Evolutionary conservation across 2,329 filamentous ascomycete genomes (phyloP), one percentile per base, ranked within the genome.

Genomic region (Fragosphaeria purpurea): DNA sequence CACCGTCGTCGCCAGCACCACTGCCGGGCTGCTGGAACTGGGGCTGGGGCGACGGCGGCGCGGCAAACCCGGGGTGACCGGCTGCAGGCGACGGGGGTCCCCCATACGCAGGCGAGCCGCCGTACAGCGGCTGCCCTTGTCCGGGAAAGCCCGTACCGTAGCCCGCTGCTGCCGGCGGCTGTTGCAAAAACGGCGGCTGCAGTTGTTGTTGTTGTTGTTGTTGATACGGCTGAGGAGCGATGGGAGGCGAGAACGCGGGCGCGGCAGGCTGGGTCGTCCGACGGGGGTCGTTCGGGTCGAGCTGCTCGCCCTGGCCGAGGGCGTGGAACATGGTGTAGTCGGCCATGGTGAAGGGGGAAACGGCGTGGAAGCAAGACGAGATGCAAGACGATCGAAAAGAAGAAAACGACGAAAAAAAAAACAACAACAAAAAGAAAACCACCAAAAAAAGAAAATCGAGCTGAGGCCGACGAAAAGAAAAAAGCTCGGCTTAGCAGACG

Each of bases 191-290:
- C 22, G 22, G 42, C 22, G 22, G 22, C 35, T 38, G 35, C 35
- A 8, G 35, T 6, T 40, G 46, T 38, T 44, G 44, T 40, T 46
- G 50, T 3, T 30, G 13, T 35, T 51, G 46, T 56, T 76, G 75
- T 57, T 77, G 73, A 58, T 80, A 80, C 13, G 73, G 75, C 51
- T 76, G 72, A 46, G 72, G 68, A 39, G 75, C 74, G 50, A 76
- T 61, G 12, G 74, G 75, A 43, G 74, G 75, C 52, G 76, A 71
- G 63, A 82, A 82, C 59, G 63, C 58, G 9, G 62, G 64, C 44
- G 64, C 60, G 6, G 63, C 56, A 5, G 62, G 63, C 50, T 76
- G 74, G 57, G 62, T 65, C 50, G 67, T 67, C 56, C 68, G 62
- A 67, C 70, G 63, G 60, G 74, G 68, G 67, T 77, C 65, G 66